phyloP scores from a whole-genome alignment of 2,329 filamentous ascomycete genomes.

The Colletotrichum camelliae region DNA sequence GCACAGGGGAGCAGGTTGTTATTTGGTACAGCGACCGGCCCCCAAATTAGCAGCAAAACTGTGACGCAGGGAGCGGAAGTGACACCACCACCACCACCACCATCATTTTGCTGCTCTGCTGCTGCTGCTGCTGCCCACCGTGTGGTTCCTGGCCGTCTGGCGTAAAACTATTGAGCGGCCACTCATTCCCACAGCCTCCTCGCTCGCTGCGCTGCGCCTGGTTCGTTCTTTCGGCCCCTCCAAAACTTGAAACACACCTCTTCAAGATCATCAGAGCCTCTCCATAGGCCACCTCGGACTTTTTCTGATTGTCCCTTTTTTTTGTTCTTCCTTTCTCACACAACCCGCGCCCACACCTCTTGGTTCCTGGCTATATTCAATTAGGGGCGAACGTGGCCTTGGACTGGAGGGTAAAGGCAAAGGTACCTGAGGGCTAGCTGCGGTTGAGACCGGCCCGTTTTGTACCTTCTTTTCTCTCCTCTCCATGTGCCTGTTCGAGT shows the following conservation, averaged over 20 bases:
- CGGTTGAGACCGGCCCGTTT: not conserved
- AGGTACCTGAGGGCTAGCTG: not conserved
- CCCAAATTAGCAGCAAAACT: not conserved
- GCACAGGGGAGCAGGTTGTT: not conserved
- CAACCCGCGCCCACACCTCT: not conserved
- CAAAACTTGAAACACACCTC: conserved; percentile 2
- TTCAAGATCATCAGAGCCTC: not conserved
- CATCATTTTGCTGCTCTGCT: not conserved
- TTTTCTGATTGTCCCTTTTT: not conserved
- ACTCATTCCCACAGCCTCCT: not conserved
- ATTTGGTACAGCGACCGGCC: not conserved
- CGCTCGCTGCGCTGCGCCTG: not conserved
- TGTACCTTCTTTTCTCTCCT: not conserved
- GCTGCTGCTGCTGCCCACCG: not conserved
- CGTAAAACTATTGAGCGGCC: not conserved
- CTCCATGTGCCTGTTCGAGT: not conserved
- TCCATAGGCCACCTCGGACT: conserved; percentile 5
- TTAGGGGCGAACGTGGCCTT: not conserved
- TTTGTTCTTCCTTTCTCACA: not conserved
- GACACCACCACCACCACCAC: conserved; percentile 5
- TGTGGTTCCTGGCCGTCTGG: not conserved
- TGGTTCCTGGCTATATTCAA: not conserved
- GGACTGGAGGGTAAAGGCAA: not conserved
- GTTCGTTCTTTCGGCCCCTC: not conserved
- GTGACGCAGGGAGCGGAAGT: not conserved